These are phyloP conservation scores for Thinopyrum obtusiflorum DNA, from an alignment of 202 grass and related monocot species.

Conservation along the genomic window DNA sequence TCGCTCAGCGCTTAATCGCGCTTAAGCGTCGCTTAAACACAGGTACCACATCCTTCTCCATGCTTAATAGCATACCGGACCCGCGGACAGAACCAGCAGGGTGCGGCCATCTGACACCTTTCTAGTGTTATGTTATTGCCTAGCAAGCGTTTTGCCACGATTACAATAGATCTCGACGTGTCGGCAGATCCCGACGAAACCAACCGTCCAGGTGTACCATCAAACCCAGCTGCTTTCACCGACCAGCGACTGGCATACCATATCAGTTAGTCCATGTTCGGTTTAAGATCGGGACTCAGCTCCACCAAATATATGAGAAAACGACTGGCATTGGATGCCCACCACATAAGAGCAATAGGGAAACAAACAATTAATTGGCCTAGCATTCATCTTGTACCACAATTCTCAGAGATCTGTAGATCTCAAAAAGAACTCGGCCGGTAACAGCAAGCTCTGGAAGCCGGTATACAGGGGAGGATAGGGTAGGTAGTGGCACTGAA, in stretches of 20 bases:
- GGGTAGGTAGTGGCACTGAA: not conserved
- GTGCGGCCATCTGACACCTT: constrained; percentile 20
- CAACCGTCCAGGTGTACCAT: constrained; percentile 26
- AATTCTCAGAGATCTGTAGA: not conserved
- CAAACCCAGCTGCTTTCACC: constrained; percentile 27
- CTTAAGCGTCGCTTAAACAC: too few relatives aligned
- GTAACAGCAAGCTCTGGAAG: not conserved
- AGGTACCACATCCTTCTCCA: constrained; percentile 31
- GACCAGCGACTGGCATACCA: not conserved
- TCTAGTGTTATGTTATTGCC: not conserved
- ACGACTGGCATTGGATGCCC: constrained; percentile 1
- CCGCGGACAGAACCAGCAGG: not conserved
- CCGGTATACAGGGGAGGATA: not conserved
- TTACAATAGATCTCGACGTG: constrained; percentile 33
- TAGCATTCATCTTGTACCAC: constrained; percentile 14
- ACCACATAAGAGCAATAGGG: constrained; percentile 1
- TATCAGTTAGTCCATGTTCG: constrained; percentile 17
- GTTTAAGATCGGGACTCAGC: not conserved
- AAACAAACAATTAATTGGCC: constrained; percentile 20
- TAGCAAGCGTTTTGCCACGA: constrained; percentile 14
- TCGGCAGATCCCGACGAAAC: constrained; percentile 24
- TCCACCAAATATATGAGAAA: constrained; percentile 27
- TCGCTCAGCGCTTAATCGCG: too few relatives aligned
- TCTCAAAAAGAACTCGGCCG: constrained; percentile 12
- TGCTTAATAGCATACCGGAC: not conserved